Base-by-base conservation (phyloP, 2,329 filamentous ascomycete species). In the Cladosporium sp. region DNA sequence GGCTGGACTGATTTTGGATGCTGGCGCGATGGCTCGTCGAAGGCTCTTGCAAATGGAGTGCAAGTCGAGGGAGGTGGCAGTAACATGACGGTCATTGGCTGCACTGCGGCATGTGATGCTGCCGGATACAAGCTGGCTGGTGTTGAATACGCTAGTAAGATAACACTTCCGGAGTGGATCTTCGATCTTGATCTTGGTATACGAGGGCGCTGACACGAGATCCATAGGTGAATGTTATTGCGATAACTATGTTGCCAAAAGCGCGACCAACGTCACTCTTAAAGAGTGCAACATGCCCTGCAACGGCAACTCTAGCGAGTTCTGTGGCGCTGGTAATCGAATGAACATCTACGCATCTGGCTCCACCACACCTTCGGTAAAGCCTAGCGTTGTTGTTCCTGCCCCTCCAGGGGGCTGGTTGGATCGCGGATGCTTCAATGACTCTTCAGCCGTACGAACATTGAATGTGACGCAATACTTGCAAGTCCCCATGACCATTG, bases 201-300 rank as follows among this genome's bases (percentile, higher is more conserved):
- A 55, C 26, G 28, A 12, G 52, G 7, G 3, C 2, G 63, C 66
- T 15, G 70, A 71, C 38, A 30, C 18, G 38, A 65, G 71, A 68
- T n/a, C 71, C 15, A 65, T 67, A 15, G 68, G 21, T 18, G 75
- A 80, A 69, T 81, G 80, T 66, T 72, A 70, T 65, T 75, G 74
- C 61, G 75, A 74, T 28, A 73, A 72, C 49, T 73, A 67, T 38
- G 49, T 76, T 12, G 61, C 68, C 15, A 65, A 59, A 28, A 68
- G 58, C 21, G 69, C 68, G 11, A 68, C 64, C 15, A 70, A 67
- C 32, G 64, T 69, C 21, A 57, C 62, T 18, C 63, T 71, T 15
- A 54, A 58, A 36, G 68, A 74, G 38, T 76, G 74, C 65, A 73
- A 71, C 58, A 75, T 72, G 71, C 59, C 68, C 1, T 76, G 74